These are phyloP conservation scores for Kurtzmaniella quercitrusa DNA, from an alignment of 1,139 yeast genomes.

Conservation along the genomic window DNA sequence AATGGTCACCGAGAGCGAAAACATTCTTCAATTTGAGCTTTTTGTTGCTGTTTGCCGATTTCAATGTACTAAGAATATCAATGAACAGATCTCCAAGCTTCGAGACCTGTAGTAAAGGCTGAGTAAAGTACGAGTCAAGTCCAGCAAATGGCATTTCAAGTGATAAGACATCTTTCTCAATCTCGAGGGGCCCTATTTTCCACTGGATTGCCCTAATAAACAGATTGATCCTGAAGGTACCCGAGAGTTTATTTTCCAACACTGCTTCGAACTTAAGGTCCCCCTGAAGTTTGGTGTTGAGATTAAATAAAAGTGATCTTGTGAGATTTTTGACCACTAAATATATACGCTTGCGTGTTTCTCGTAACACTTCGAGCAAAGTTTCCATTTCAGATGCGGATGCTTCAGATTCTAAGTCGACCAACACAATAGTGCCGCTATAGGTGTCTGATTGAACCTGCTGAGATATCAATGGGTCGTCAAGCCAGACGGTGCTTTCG, in stretches of 20 bases:
- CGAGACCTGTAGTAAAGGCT: slow-evolving; percentile 33
- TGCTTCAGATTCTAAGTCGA: slow-evolving; percentile 17
- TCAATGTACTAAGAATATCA: slow-evolving; percentile 17
- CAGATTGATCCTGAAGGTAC: slow-evolving; percentile 14
- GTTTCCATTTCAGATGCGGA: neutral
- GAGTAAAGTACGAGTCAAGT: slow-evolving; percentile 26
- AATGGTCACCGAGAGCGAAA: slow-evolving; percentile 39
- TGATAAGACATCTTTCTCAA: slow-evolving; percentile 22
- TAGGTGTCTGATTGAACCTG: slow-evolving; percentile 16
- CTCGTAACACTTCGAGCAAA: slow-evolving; percentile 11
- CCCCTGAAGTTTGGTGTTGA: slow-evolving; percentile 23
- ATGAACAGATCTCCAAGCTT: slow-evolving; percentile 24
- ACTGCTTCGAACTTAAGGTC: slow-evolving; percentile 20
- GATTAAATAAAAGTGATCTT: slow-evolving; percentile 24
- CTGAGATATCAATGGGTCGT: slow-evolving; percentile 15
- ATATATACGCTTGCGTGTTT: slow-evolving; percentile 6
- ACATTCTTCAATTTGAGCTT: slow-evolving; percentile 32
- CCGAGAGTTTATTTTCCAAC: slow-evolving; percentile 6
- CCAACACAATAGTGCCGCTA: slow-evolving; percentile 36
- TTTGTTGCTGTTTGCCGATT: slow-evolving; percentile 12
- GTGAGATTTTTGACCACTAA: slow-evolving; percentile 30
- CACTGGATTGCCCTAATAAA: slow-evolving; percentile 29
- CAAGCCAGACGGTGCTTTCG: slow-evolving; percentile 58
- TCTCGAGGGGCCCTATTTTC: slow-evolving; percentile 26
- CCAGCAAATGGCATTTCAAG: slow-evolving; percentile 19